Conservation (phyloP, 768 basidiomycete genomes). For the Suillus alpinus region DNA sequence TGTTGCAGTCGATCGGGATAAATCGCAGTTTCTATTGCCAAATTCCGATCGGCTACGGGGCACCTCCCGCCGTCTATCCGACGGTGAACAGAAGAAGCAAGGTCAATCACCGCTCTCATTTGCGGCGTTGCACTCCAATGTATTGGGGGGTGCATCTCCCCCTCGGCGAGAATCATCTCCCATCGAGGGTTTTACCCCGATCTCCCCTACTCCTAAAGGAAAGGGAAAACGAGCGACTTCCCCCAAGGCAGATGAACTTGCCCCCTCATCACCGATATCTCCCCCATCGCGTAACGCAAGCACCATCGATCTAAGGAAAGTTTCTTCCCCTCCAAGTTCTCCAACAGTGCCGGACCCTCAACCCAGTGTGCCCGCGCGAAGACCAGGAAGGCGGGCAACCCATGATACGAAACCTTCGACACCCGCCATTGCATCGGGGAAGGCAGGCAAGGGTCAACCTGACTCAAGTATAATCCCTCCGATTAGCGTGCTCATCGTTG, state of each 20-base stretch:
- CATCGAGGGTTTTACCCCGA: constrained; percentile 12
- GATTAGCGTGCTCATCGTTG: constrained; percentile 96
- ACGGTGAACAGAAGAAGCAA: constrained; percentile 26
- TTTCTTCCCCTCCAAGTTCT: constrained; percentile 33
- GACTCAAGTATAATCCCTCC: constrained; percentile 87
- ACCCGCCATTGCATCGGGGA: constrained; percentile 32
- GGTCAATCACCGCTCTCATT: constrained; percentile 26
- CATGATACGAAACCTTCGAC: constrained; percentile 27
- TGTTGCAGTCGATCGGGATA: constrained; percentile 40
- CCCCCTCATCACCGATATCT: constrained; percentile 6
- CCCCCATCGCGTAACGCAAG: constrained; percentile 25
- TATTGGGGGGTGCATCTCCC: constrained; percentile 11
- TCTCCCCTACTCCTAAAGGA: constrained; percentile 12
- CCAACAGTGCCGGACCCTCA: constrained; percentile 26
- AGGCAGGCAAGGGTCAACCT: constrained; percentile 48
- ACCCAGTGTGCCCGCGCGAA: constrained; percentile 23
- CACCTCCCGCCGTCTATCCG: constrained; percentile 24
- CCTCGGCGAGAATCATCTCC: constrained; percentile 26
- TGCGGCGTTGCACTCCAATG: constrained; percentile 23
- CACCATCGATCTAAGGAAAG: constrained; percentile 28
- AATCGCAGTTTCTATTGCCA: constrained; percentile 34
- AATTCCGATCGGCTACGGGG: constrained; percentile 26
- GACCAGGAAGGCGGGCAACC: constrained; percentile 29
- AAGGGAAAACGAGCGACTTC: constrained; percentile 29
- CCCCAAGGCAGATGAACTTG: constrained; percentile 26